A percentile compares a stretch with the other conserved stretches of the same genome.
Conservation (phyloP, 129 eudicot genomes). For the Centaurea solstitialis region DNA sequence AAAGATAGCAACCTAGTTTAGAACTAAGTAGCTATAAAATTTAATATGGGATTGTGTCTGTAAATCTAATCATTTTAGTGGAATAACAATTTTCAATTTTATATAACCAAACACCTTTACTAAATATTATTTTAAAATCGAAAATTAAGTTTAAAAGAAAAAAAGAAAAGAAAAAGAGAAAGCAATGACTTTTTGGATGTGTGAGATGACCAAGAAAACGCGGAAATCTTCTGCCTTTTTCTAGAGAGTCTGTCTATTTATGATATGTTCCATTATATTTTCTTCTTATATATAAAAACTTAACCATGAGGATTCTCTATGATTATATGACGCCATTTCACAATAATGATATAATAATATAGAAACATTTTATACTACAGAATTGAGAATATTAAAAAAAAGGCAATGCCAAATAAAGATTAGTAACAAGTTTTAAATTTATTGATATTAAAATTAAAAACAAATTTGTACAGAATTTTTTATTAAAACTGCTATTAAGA, state of each 20-base stretch:
- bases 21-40: no score
- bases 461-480: no score
- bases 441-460: neutral
- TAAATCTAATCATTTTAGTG: no score
- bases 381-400: no score
- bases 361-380: neutral
- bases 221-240: slow-evolving; percentile 6
- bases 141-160: neutral
- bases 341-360: neutral
- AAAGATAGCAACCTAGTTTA: no score
- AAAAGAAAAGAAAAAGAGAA: neutral
- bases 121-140: no score
- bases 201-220: slow-evolving; percentile 21
- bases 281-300: neutral
- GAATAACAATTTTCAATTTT: no score
- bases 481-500: no score
- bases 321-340: neutral
- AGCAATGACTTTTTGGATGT: neutral
- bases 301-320: neutral
- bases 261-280: neutral
- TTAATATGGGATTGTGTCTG: no score
- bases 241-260: neutral
- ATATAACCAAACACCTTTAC: no score
- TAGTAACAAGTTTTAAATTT: neutral
- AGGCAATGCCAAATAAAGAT: neutral